Evolutionary conservation across 2,329 filamentous ascomycete species (phyloP).

Genomic region (Trichoderma harzianum): DNA sequence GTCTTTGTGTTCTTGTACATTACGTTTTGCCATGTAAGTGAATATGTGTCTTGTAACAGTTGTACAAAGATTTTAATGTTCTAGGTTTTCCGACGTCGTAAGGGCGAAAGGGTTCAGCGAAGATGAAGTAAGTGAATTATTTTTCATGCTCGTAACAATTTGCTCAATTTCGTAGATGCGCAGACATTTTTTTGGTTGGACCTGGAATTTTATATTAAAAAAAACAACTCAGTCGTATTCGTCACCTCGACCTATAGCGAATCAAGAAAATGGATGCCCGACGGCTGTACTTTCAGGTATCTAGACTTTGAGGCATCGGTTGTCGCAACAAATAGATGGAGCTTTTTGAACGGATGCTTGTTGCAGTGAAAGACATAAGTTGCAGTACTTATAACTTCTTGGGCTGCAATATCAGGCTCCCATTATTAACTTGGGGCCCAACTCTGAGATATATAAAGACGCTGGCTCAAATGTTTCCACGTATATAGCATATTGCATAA

Average conservation of each 20-base stretch:
- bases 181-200: not conserved
- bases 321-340: not conserved
- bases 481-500: not conserved
- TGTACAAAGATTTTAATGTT: not conserved
- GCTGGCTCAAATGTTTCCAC: not conserved
- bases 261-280: not conserved
- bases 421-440: not conserved
- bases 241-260: not conserved
- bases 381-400: not conserved
- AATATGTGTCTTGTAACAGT: not conserved
- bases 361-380: not conserved
- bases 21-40: not conserved
- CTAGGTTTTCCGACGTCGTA: not conserved
- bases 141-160: not conserved
- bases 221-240: not conserved
- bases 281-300: not conserved
- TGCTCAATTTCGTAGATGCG: not conserved
- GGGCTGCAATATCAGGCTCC: not conserved
- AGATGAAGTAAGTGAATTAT: not conserved
- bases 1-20: not conserved
- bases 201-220: not conserved
- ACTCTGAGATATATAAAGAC: not conserved
- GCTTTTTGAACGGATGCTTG: not conserved
- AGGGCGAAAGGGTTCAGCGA: not conserved
- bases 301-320: not conserved